Evolutionary conservation across 768 basidiomycete species (phyloP), one percentile per base, ranked within the genome.

Genomic region (Mycena vulgaris): DNA sequence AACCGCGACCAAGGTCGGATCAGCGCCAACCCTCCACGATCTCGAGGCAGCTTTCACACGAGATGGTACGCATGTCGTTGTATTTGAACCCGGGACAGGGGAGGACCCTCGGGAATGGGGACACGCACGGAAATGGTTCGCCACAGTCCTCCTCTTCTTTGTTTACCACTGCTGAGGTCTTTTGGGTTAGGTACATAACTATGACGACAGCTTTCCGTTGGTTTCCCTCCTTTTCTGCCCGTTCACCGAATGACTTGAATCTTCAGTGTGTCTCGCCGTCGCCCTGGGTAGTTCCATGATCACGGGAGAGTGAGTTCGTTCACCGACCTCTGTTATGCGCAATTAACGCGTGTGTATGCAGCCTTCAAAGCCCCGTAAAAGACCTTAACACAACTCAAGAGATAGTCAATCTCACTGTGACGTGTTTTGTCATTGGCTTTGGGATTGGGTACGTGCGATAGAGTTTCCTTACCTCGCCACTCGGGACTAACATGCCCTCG

Each of bases 361-460:
- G 82, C 69, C 76, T 85, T 70, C 63, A 48, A 28, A 80, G 81
- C 13, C 83, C 83, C 11, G 76, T 77, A 9, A 56, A 70, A 55
- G 79, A 79, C 5, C 72, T 84, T 27, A 73, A 79, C 40, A 80
- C 78, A 16, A 75, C 76, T 5, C 81, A 82, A 72, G 81, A 81
- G 58, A 79, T 85, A 30, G 77, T 81, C 57, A 83, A 84, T 66
- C 77, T 85, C n/a, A 82, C 82, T 4, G 83, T 84, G 10, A 82
- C 84, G 10, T 80, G 80, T 47, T 85, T 85, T 63, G 83, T 85
- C 28, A 81, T 84, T 56, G 84, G 84, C 23, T 84, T 82, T 68
- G 83, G 83, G 35, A 76, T 83, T 60, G 85, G 84, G 76, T 83
- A 65, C 1, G 78, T 75, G 21, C 23, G n/a, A n/a, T 31, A 3